Conservation (phyloP, 2,329 filamentous ascomycete species). For the Metarhizium humberi region DNA sequence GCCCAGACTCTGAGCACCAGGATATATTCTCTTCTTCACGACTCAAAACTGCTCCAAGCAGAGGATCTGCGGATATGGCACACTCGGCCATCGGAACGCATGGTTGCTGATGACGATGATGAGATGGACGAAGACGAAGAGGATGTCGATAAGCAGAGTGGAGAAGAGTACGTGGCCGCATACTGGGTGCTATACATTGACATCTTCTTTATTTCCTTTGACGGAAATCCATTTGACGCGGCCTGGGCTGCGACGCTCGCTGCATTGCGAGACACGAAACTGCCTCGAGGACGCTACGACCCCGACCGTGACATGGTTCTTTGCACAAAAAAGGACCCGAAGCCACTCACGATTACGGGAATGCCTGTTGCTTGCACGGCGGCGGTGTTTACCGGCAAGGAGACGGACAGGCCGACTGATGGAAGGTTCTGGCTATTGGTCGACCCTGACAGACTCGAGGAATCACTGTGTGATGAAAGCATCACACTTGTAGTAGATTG, state of each 20-base stretch:
- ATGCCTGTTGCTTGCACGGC: slow-evolving; percentile 72
- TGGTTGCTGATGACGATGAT: slow-evolving; percentile 34
- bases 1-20: slow-evolving; percentile 81
- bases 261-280: slow-evolving; percentile 65
- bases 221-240: slow-evolving; percentile 85
- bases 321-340: slow-evolving; percentile 54
- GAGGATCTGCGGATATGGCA: slow-evolving; percentile 68
- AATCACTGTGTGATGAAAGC: slow-evolving; percentile 72
- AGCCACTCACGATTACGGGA: slow-evolving; percentile 49
- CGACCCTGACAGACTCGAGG: slow-evolving; percentile 86
- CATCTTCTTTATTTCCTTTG: slow-evolving; percentile 85
- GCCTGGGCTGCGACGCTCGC: slow-evolving; percentile 80
- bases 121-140: slow-evolving; percentile 28
- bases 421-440: slow-evolving; percentile 65
- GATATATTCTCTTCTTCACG: slow-evolving; percentile 67
- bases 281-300: slow-evolving; percentile 79
- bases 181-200: slow-evolving; percentile 97
- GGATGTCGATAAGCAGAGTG: slow-evolving; percentile 19
- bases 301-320: slow-evolving; percentile 68
- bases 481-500: slow-evolving; percentile 74
- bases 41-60: slow-evolving; percentile 54
- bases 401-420: slow-evolving; percentile 33
- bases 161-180: slow-evolving; percentile 52
- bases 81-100: slow-evolving; percentile 37
- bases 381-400: slow-evolving; percentile 63